phyloP scores from a whole-genome alignment of 2,329 filamentous ascomycete species.

The Balansia obtecta region DNA sequence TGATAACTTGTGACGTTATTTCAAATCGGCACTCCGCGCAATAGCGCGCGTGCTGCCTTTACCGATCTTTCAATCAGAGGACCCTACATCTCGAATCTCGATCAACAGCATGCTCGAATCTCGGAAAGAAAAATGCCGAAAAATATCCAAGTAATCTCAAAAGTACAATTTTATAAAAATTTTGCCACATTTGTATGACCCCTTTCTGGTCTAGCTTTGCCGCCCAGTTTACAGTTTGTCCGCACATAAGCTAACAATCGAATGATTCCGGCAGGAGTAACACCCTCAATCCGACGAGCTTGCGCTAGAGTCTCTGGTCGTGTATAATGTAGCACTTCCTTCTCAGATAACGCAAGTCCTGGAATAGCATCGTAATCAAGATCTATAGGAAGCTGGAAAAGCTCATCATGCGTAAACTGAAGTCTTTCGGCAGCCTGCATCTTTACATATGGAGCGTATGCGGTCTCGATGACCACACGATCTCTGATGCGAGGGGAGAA shows the following conservation, averaged over 20 bases:
- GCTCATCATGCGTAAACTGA: slow-evolving; percentile 65
- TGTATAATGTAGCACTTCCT: slow-evolving; percentile 53
- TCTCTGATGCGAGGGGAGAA: slow-evolving; percentile 48
- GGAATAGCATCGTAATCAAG: slow-evolving; percentile 64
- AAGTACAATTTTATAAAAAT: too few species aligned
- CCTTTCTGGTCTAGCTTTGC: too few species aligned
- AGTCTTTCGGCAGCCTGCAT: slow-evolving; percentile 56
- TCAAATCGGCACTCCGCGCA: too few species aligned
- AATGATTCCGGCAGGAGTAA: slow-evolving; percentile 48
- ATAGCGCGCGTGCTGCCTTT: too few species aligned
- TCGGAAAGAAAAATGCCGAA: too few species aligned
- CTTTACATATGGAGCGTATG: slow-evolving; percentile 76
- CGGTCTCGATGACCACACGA: slow-evolving; percentile 68
- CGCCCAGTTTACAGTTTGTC: neutral
- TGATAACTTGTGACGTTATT: too few species aligned
- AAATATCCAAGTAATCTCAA: too few species aligned
- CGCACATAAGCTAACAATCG: slow-evolving; percentile 52
- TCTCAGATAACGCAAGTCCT: slow-evolving; percentile 72
- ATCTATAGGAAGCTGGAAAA: slow-evolving; percentile 55
- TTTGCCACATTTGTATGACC: too few species aligned
- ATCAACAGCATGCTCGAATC: too few species aligned
- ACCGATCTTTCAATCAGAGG: too few species aligned
- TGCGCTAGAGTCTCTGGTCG: slow-evolving; percentile 79
- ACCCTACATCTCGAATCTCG: too few species aligned
- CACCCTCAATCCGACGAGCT: slow-evolving; percentile 75